Base-by-base conservation (phyloP, 345 rosid genomes). In the Psidium friedrichsthalianum region DNA sequence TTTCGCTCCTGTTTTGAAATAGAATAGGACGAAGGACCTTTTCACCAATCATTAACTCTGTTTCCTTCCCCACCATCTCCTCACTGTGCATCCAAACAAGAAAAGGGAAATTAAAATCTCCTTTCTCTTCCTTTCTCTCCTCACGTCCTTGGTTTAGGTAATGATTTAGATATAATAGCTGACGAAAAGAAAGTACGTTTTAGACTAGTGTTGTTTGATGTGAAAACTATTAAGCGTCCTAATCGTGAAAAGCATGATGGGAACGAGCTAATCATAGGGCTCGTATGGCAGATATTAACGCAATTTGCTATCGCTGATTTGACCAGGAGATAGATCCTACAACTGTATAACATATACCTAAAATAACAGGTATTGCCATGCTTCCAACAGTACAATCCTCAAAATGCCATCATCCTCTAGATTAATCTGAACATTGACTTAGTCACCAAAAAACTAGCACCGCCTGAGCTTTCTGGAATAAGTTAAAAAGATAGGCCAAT, bases 401-500 rank as follows among this genome's bases (percentile, higher is more conserved):
- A 69, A 36, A 69, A 32, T 18, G 47, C 25, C 78, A 69, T 36
- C 78, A 69, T 69, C 78, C 78, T 32, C 22, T 69, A 32, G 78
- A 69, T 18, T 69, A 32, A 32, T 69, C 24, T 69, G 12, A 40
- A 69, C 40, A 32, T 64, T 16, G 8, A 64, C 44, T 64, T 16
- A 64, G 44, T 32, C 76, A 29, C 42, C 44, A 64, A 36, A 36
- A 36, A 36, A 36, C 36, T 36, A 36, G 36, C 36, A 36, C 36
- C 36, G 2, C 89, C 92, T 90, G 85, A 95, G 92, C 87, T 93
- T 91, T 91, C 98, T 97, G 94, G 44, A 74, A 74, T n/a, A 74
- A 36, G 61, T 49, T 27, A 76, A 20, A 51, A 54, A 27, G 42
- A 47, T 32, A 57, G 82, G 21, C 22, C 27, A 20, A 83, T 42